Base-by-base conservation (phyloP, 306 rosid genomes). In the Ziziphus jujuba region DNA sequence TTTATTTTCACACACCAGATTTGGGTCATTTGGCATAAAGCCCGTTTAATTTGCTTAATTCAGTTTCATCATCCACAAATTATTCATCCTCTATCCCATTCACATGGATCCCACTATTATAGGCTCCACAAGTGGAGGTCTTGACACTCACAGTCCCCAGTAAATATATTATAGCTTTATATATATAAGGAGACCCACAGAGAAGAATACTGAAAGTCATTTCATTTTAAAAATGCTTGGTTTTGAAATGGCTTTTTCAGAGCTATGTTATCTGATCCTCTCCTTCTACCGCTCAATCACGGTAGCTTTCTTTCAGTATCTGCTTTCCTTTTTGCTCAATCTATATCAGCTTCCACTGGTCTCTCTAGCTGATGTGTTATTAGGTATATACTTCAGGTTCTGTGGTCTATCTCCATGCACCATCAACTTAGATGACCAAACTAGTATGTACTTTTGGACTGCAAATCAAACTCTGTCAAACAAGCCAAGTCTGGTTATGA, bases 361-460 rank as follows among this genome's bases (percentile, higher is more conserved):
- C 55, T 10, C 69, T 21, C 20, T 66, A 19, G 9, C n/a, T 8
- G 79, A 71, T 8, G 50, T 35, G 22, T 16, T 58, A 36, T n/a
- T 77, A 20, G 63, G 28, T 4, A 35, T 80, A 0, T 67, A 65
- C 53, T 84, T 84, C 63, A 72, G 75, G 22, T 71, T 73, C 5
- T 71, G 72, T 49, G 66, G 69, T 43, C 59, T 84, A 24, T 63
- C 75, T 20, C 79, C 85, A 14, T 53, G 81, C 64, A 51, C 45
- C 21, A 6, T 81, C 48, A 45, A 63, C 10, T 13, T 69, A 16
- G 84, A 78, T 44, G 67, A 75, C 16, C 74, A 72, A 48, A 84
- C 84, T 55, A 74, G 66, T 31, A 53, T 81, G 76, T 79, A 84
- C 9, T 78, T 84, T 38, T 78, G 80, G 84, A 36, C 45, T 16